phyloP scores from a whole-genome alignment of 208 protist genomes.

The Leishmania tarentolae region DNA sequence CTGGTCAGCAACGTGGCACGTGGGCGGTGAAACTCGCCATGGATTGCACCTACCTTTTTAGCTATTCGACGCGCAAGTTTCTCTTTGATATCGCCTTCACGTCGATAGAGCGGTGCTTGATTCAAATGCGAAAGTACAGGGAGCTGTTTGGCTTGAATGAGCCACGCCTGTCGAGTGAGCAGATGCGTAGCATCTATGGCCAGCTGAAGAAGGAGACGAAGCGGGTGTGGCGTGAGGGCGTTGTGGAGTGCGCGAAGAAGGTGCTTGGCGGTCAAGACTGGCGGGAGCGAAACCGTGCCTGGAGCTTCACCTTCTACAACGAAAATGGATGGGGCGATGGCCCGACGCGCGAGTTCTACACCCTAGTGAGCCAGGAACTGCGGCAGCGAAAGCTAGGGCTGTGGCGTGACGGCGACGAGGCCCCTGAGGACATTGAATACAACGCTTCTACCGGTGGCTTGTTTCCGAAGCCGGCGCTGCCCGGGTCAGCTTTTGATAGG shows the following conservation, averaged over 20 bases:
- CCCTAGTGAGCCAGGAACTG: conserved; percentile 71
- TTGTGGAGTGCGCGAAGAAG: conserved; percentile 67
- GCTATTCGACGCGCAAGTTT: conserved; percentile 64
- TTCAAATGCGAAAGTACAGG: conserved; percentile 34
- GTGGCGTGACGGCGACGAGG: conserved; percentile 57
- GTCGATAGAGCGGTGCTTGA: conserved; percentile 30
- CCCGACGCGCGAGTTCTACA: conserved; percentile 92
- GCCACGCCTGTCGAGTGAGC: conserved; percentile 20
- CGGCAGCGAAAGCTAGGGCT: conserved; percentile 58
- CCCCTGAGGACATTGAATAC: conserved; percentile 54
- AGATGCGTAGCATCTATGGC: conserved; percentile 17
- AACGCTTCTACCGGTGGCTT: conserved; percentile 44
- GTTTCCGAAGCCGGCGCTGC: conserved; percentile 57
- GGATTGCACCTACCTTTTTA: conserved; percentile 86
- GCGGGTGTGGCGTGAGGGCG: conserved; percentile 60
- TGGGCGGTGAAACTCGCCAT: conserved; percentile 85
- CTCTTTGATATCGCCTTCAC: conserved; percentile 82
- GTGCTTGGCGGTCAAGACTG: conserved; percentile 45
- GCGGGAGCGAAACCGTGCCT: conserved; percentile 41
- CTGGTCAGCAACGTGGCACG: conserved; percentile 69
- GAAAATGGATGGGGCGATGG: conserved; percentile 89
- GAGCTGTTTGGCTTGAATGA: conserved; percentile 29
- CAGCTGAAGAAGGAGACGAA: conserved; percentile 42
- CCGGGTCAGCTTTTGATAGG: conserved; percentile 10
- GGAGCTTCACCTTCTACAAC: conserved; percentile 92